These are phyloP conservation scores for Centella asiatica DNA, from an alignment of 129 eudicot species.

Conservation along the genomic window DNA sequence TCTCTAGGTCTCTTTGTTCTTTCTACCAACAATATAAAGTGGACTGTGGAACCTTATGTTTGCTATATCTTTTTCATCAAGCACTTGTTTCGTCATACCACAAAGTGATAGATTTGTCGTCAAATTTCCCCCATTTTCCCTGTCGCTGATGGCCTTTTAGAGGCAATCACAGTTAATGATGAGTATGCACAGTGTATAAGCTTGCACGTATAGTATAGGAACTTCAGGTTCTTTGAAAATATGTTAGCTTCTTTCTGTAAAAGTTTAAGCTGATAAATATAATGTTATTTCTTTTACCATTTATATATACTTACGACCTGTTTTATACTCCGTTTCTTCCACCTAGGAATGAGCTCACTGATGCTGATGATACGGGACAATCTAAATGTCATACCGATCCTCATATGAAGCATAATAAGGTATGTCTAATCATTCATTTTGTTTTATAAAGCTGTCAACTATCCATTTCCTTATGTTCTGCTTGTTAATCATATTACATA, in stretches of 20 bases:
- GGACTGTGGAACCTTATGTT: not conserved
- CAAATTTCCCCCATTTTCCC: no score
- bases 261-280: not conserved
- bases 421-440: constrained; percentile 14
- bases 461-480: not conserved
- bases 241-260: not conserved
- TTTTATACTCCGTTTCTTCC: constrained; percentile 1
- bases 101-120: not conserved
- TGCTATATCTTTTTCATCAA: not conserved
- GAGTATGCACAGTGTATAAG: no score
- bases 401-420: constrained; percentile 40
- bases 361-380: constrained; percentile 21
- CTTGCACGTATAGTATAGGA: no score
- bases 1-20: constrained; percentile 2
- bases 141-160: not conserved
- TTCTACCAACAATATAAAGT: not conserved
- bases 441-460: not conserved
- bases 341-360: constrained; percentile 28
- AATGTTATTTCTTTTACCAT: not conserved
- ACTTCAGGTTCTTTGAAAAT: not conserved
- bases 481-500: not conserved
- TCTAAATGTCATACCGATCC: constrained; percentile 35
- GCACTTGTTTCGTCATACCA: not conserved
- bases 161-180: no score
- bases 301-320: not conserved